Conservation (phyloP, 495 filamentous ascomycete genomes). For the Aspergillus haitiensis region DNA sequence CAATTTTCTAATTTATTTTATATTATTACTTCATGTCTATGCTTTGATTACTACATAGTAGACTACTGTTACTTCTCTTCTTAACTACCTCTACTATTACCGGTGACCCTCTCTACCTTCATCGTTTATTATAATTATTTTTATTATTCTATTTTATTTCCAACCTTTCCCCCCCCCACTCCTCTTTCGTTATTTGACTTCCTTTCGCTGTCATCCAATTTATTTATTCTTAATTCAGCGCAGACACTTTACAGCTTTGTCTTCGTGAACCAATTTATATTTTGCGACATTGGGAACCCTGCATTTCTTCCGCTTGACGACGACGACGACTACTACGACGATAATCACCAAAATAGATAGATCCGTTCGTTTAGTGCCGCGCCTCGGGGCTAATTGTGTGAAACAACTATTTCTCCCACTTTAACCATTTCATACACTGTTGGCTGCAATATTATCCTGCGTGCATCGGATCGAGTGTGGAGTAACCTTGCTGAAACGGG, state of each 20-base stretch:
- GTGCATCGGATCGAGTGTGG: conserved; percentile 21
- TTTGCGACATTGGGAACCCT: conserved; percentile 7
- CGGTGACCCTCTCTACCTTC: conserved; percentile 24
- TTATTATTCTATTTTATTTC: conserved; percentile 23
- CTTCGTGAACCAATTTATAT: not conserved
- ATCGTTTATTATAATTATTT: conserved; percentile 26
- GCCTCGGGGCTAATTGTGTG: conserved; percentile 16
- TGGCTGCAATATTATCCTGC: conserved; percentile 13
- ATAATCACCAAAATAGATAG: conserved; percentile 17
- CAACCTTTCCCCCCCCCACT: conserved; percentile 14
- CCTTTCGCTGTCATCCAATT: conserved; percentile 13
- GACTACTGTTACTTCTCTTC: not conserved
- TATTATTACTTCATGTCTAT: conserved; percentile 13
- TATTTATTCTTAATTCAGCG: conserved; percentile 16
- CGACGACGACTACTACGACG: conserved; percentile 16
- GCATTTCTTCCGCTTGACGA: conserved; percentile 12
- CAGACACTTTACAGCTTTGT: conserved; percentile 3
- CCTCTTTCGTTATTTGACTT: not conserved
- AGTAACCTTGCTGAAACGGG: conserved; percentile 25
- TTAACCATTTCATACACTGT: conserved; percentile 10
- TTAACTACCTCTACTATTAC: conserved; percentile 28
- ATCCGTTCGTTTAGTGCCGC: conserved; percentile 9
- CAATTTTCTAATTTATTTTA: conserved; percentile 8
- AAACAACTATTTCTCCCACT: conserved; percentile 22
- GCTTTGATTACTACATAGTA: conserved; percentile 6